Percentiles rank a stretch among this genome's conserved stretches.
Evolutionary conservation across 805 yeast species (phyloP).

Genomic region (Kuraishia hungarica): DNA sequence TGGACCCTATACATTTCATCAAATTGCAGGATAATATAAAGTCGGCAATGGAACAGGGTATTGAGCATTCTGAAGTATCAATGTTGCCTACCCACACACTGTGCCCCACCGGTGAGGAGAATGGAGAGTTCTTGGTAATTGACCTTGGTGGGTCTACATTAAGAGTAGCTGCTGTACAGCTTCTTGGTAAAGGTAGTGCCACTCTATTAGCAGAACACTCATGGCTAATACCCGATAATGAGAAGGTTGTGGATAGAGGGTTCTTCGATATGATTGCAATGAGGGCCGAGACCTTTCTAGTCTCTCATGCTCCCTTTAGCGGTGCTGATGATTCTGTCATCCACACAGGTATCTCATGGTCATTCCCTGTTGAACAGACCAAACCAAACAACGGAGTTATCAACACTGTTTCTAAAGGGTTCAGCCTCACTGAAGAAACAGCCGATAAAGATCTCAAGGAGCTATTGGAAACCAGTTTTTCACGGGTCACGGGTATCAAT

Average conservation of each 20-base stretch:
- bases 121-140: conserved; percentile 27
- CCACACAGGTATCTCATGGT: conserved; percentile 44
- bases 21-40: not conserved
- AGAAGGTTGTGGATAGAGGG: conserved; percentile 28
- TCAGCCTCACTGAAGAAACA: conserved; percentile 33
- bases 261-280: conserved; percentile 37
- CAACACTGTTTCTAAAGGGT: conserved; percentile 55
- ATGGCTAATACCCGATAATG: conserved; percentile 29
- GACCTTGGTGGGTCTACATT: conserved; percentile 54
- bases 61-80: conserved; percentile 5
- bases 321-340: conserved; percentile 12
- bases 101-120: conserved; percentile 9
- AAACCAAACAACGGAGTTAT: conserved; percentile 36
- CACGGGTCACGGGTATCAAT: conserved; percentile 19
- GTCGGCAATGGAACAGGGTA: conserved; percentile 3
- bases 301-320: conserved; percentile 1
- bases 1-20: too few species aligned
- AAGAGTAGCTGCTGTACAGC: conserved; percentile 21
- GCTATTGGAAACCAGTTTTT: conserved; percentile 23
- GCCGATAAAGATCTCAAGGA: conserved; percentile 30
- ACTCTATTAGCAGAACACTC: conserved; percentile 11
- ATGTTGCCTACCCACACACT: conserved; percentile 7
- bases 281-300: conserved; percentile 22
- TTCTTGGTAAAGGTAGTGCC: conserved; percentile 4
- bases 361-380: conserved; percentile 41